Conservation (phyloP, 768 basidiomycete genomes). For the Coprinopsis sp. region DNA sequence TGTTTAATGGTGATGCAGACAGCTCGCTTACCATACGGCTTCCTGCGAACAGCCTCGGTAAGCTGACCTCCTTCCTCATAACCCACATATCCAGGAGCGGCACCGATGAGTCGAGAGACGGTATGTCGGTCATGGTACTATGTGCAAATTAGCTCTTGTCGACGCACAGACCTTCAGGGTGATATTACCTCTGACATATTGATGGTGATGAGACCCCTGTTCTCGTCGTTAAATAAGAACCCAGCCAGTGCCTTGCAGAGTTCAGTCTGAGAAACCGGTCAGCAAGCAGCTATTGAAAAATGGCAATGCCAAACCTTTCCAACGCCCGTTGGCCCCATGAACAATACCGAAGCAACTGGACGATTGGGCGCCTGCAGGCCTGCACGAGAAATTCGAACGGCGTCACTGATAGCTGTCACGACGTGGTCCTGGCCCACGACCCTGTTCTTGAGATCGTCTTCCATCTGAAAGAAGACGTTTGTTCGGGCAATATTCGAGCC, state of each 20-base stretch:
- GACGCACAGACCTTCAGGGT: not conserved
- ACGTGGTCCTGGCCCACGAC: constrained; percentile 93
- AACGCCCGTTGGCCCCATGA: constrained; percentile 85
- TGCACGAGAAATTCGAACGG: constrained; percentile 88
- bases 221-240: constrained; percentile 89
- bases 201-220: constrained; percentile 81
- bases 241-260: constrained; percentile 83
- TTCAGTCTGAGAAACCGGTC: constrained; percentile 55
- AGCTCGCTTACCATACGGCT: constrained; percentile 66
- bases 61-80: constrained; percentile 89
- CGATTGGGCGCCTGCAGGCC: constrained; percentile 85
- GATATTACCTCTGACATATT: constrained; percentile 79
- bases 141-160: not conserved
- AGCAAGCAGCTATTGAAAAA: constrained; percentile 2
- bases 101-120: constrained; percentile 85
- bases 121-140: constrained; percentile 91
- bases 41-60: constrained; percentile 87
- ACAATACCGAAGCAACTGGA: constrained; percentile 90
- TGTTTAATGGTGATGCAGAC: no score
- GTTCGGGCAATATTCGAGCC: not conserved
- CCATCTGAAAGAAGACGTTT: constrained; percentile 57
- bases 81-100: constrained; percentile 91
- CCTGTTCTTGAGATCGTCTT: constrained; percentile 63
- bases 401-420: constrained; percentile 80
- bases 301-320: constrained; percentile 54